Evolutionary conservation across 106 monocot species (phyloP), one percentile per base, ranked within the genome.

Genomic region (Dendrobium chrysotoxum): DNA sequence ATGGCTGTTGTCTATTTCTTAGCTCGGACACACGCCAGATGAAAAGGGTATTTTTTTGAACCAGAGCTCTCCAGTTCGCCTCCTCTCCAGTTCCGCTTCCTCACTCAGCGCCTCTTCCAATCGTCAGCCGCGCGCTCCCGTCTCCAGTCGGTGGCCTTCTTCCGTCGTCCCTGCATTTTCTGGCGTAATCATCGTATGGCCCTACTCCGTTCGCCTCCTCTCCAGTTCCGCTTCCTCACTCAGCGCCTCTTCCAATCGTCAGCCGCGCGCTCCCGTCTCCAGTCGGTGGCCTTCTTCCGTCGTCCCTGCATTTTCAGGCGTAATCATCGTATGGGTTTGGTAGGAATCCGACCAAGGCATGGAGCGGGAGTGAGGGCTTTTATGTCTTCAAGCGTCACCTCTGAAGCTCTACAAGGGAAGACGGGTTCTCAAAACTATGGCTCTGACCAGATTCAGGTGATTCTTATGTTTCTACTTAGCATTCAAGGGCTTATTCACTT

Each of bases 381-480:
- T 82, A 82, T 84, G 88, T 85, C 89, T 10, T 88, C 92, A 25
- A 72, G 74, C 38, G 4, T 83, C 21, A 82, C 87, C 0, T 82
- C 82, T 4, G 92, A 92, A 71, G 80, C 80, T 40, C 44, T 85
- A 2, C 85, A 92, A 66, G 89, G 81, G 41, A 92, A 83, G 79
- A 40, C 84, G 6, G 39, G 77, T 40, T 84, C 80, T 7, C 82
- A 84, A 28, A 53, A 53, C 28, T 92, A 92, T 80, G 86, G 87
- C 11, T 85, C 92, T 38, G 89, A 88, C 12, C 89, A 92, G 80
- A 90, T 92, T 90, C 92, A 92, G 89, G 92, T 90, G 50, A 75
- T 47, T 61, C 11, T 61, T 46, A 0, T 28, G 28, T 26, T 13
- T 5, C n/a, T 76, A 26, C 7, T 7, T 12, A 13, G 23, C 42